Evolutionary conservation across 2,329 filamentous ascomycete species (phyloP).

Genomic region (Trichoderma atroviride): DNA sequence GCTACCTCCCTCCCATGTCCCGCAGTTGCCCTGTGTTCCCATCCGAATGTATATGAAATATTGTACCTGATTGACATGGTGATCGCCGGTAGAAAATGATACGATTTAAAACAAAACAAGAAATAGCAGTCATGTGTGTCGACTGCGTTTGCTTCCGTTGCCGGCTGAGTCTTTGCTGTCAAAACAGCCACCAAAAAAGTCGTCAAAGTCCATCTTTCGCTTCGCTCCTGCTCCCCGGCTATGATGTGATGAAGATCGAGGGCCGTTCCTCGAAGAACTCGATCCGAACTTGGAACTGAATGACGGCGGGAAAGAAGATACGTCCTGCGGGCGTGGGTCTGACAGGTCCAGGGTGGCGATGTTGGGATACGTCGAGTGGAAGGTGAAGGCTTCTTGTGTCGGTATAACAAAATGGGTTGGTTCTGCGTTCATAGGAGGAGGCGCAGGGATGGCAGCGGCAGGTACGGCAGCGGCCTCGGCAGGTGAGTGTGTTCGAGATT

Average conservation of each 20-base stretch:
- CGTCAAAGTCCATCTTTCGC: constrained; percentile 70
- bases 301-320: constrained; percentile 34
- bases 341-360: constrained; percentile 64
- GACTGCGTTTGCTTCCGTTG: constrained; percentile 52
- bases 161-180: constrained; percentile 64
- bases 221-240: constrained; percentile 71
- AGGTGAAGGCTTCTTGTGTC: constrained; percentile 66
- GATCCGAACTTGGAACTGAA: constrained; percentile 37
- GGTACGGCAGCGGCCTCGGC: neutral
- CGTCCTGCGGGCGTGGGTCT: constrained; percentile 51
- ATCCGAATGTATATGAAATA: constrained; percentile 28
- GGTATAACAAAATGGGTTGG: constrained; percentile 52
- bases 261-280: constrained; percentile 32
- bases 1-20: constrained; percentile 40
- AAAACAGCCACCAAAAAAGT: constrained; percentile 73
- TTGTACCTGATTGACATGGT: constrained; percentile 25
- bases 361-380: constrained; percentile 66
- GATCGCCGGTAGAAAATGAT: constrained; percentile 15
- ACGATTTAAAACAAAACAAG: neutral
- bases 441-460: constrained; percentile 34
- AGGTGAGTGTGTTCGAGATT: constrained; percentile 32
- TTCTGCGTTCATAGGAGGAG: constrained; percentile 34
- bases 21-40: constrained; percentile 39
- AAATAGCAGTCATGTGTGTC: constrained; percentile 45
- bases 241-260: constrained; percentile 47